Percentiles rank a stretch among this genome's conserved stretches.
These are phyloP conservation scores for Trebouxiophyceae sp. DNA, from an alignment of 163 green algal species.

Conservation along the genomic window DNA sequence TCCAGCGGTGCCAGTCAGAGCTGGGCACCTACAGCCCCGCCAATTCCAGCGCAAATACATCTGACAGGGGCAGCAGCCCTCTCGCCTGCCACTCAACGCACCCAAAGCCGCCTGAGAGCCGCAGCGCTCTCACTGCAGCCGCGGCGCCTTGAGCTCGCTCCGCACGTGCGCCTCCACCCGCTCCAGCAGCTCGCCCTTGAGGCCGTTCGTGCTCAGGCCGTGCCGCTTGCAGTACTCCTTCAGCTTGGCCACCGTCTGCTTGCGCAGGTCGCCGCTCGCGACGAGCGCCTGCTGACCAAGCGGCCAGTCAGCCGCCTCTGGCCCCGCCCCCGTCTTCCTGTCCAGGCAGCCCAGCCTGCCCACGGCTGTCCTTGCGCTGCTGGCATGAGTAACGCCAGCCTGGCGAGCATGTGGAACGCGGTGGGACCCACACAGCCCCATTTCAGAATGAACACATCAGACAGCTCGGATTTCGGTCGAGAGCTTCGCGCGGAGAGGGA, in stretches of 20 bases:
- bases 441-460: no score
- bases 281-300: constrained; percentile 5
- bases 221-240: constrained; percentile 13
- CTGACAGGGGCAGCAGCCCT: no score
- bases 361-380: background rate
- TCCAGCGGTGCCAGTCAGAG: no score
- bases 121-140: no score
- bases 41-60: no score
- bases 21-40: no score
- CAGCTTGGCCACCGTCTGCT: constrained; percentile 6
- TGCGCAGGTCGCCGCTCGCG: constrained; percentile 3
- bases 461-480: no score
- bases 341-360: constrained; percentile 7
- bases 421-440: no score
- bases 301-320: background rate
- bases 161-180: constrained; percentile 4
- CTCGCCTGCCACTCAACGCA: background rate
- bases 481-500: no score
- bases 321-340: background rate
- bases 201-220: constrained; percentile 2
- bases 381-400: background rate
- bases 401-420: background rate
- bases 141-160: no score
- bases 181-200: constrained; percentile 12
- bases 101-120: no score